Percentiles rank a stretch among this genome's conserved stretches.
Evolutionary conservation across 305 asterid species (phyloP).

Genomic region (Solanum hybrid): DNA sequence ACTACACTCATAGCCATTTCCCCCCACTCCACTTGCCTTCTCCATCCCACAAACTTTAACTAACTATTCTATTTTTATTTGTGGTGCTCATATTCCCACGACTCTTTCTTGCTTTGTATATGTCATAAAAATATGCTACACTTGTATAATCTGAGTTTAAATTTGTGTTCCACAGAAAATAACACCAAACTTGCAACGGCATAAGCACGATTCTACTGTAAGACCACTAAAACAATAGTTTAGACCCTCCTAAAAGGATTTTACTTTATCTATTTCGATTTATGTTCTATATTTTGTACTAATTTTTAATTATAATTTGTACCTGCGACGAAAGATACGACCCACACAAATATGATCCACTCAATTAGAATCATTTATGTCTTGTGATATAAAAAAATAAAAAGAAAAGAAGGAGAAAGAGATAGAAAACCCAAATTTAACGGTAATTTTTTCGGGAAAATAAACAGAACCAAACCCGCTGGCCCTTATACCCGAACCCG

Average conservation of each 20-base stretch:
- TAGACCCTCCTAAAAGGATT: rapidly evolving
- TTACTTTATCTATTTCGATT: no score
- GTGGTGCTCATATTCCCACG: no score
- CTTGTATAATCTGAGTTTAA: background rate
- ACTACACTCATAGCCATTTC: no score
- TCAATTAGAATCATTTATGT: background rate
- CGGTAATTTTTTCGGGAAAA: background rate
- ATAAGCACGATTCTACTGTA: background rate
- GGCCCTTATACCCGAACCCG: background rate
- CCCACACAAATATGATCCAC: background rate
- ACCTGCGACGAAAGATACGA: background rate
- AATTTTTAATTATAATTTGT: no score
- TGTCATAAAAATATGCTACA: no score
- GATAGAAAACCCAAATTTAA: background rate
- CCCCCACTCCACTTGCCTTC: no score
- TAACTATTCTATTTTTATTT: no score
- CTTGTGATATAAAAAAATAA: background rate
- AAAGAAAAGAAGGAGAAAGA: background rate
- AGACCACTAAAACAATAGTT: rapidly evolving
- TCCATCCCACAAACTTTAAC: no score
- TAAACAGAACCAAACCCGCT: background rate
- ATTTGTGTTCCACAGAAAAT: background rate
- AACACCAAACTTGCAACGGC: background rate
- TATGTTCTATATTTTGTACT: no score
- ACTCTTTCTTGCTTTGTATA: no score